Evolutionary conservation across 2,329 filamentous ascomycete genomes (phyloP).

Genomic region (Fusarium palustre): DNA sequence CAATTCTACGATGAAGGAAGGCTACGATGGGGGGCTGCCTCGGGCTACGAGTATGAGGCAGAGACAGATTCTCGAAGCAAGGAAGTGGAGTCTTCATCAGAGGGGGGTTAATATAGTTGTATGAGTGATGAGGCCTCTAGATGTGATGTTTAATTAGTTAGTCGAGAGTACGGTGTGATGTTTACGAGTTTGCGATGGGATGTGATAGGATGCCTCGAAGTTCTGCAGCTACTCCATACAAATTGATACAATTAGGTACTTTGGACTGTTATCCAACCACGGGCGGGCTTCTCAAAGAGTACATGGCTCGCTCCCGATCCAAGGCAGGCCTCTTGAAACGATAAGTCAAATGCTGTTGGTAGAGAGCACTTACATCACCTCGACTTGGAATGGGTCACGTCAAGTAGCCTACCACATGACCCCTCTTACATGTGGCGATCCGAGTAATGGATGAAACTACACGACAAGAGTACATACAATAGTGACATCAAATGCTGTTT

Average conservation of each 20-base stretch:
- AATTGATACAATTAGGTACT: neutral
- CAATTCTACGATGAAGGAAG: constrained; percentile 34
- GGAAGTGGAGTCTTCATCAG: constrained; percentile 43
- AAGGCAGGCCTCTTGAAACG: no score
- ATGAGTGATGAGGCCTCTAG: neutral
- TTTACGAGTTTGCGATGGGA: neutral
- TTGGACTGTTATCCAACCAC: neutral
- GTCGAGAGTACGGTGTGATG: neutral
- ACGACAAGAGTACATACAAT: neutral
- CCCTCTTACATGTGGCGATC: neutral
- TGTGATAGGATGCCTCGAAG: neutral
- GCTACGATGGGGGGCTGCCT: constrained; percentile 1
- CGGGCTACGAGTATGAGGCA: constrained; percentile 35
- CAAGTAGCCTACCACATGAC: neutral
- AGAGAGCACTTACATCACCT: neutral
- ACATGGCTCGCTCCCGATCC: neutral
- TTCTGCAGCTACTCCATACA: neutral
- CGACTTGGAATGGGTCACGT: neutral
- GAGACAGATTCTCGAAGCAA: constrained; percentile 41
- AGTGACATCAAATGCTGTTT: neutral
- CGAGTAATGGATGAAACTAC: neutral
- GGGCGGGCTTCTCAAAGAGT: neutral
- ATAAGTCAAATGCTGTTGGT: neutral
- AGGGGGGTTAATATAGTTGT: constrained; percentile 16
- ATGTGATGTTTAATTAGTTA: neutral